phyloP scores from a whole-genome alignment of 495 filamentous ascomycete species.

The Poronia punctata region DNA sequence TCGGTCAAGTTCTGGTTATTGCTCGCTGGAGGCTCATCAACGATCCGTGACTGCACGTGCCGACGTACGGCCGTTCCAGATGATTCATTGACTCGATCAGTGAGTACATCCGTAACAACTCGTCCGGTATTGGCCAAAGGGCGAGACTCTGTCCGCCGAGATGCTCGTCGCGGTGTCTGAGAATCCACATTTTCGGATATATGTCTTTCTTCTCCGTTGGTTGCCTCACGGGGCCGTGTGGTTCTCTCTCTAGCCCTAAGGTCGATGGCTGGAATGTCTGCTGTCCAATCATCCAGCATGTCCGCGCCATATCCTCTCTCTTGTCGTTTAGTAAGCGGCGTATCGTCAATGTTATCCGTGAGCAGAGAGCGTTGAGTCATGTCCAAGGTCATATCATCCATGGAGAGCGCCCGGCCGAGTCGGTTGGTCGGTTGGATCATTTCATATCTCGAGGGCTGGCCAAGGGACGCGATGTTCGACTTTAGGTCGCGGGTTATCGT shows the following conservation, averaged over 20 bases:
- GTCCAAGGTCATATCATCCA: constrained; percentile 20
- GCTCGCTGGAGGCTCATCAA: constrained; percentile 1
- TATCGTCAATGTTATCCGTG: constrained; percentile 5
- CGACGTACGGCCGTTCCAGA: background rate
- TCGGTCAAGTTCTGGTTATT: background rate
- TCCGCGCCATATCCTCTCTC: background rate
- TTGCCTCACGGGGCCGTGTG: too few species aligned
- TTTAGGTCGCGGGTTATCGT: constrained; percentile 17
- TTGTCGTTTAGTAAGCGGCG: background rate
- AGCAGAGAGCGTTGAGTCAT: constrained; percentile 15
- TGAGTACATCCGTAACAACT: constrained; percentile 15
- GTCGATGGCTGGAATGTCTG: constrained; percentile 12
- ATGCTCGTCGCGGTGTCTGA: constrained; percentile 1
- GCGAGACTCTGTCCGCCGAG: background rate
- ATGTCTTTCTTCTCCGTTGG: constrained; percentile 18
- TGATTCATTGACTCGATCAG: constrained; percentile 14
- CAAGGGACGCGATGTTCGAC: constrained; percentile 19
- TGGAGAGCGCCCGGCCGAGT: constrained; percentile 13
- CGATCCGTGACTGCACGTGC: background rate
- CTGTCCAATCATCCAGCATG: constrained; percentile 15
- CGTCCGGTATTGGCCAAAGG: constrained; percentile 7
- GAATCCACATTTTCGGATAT: constrained; percentile 7
- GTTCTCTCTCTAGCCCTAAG: constrained; percentile 9
- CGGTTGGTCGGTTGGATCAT: constrained; percentile 3
- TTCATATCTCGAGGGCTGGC: constrained; percentile 18